Evolutionary conservation across 352 stramenopile genomes (phyloP), one percentile per base, ranked within the genome.

Genomic region (Phytophthora fragariaefolia): DNA sequence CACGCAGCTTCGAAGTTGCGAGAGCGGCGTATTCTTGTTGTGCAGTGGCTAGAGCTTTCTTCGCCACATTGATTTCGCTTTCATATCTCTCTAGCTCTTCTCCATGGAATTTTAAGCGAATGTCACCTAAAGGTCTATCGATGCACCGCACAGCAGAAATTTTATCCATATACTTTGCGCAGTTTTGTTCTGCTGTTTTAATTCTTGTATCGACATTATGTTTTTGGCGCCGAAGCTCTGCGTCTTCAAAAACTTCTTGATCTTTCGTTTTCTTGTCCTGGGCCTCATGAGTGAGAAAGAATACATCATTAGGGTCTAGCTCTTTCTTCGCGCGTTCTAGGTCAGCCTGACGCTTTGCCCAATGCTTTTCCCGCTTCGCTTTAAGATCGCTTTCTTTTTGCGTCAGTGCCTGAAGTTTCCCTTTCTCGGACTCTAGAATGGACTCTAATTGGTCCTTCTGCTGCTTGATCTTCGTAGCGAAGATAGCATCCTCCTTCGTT

Each of bases 251-350:
- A 0, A 50, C 60, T 42, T 93, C 76, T 46, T 89, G 79, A 0
- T 83, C 82, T 3, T 55, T 77, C 1, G 79, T 80, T 28, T 82
- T 83, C 40, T 81, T 82, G 56, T 91, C 83, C 26, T 90, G 79
- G 0, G 76, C 71, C 8, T 92, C 84, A 3, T 85, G 73, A 6
- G 78, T 92, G 1, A 74, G 74, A 30, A 95, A 95, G 66, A 89
- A 95, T n/a, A 90, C 75, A 26, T 91, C 84, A 27, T 76, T 91
- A 9, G 87, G 85, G 49, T 95, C 84, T 2, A 95, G 58, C 26
- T 95, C 85, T 28, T 86, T 83, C 49, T 87, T 84, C 2, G 85
- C 85, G 1, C 84, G 78, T 7, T 92, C 82, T 7, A 92, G 61
- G 4, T 95, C 87, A 3, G 69, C 73, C 15, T 85, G 45, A 4